Evolutionary conservation across 2,329 filamentous ascomycete species (phyloP).

Genomic region (Fusarium transvaalense): DNA sequence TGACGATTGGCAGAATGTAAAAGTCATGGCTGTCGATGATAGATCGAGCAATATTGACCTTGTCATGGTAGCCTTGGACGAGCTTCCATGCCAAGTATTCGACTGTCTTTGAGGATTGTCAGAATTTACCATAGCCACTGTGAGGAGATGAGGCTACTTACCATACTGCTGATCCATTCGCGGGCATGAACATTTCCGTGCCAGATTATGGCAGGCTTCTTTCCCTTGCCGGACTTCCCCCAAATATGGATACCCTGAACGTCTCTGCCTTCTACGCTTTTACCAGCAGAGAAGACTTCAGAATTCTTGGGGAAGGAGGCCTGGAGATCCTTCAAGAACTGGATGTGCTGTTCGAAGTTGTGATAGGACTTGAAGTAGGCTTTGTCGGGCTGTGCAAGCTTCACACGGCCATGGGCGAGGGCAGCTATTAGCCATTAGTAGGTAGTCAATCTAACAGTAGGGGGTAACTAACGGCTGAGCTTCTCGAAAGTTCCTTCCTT

Average conservation of each 20-base stretch:
- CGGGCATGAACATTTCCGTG: conserved; percentile 71
- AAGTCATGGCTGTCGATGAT: conserved; percentile 73
- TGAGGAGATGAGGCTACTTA: conserved; percentile 18
- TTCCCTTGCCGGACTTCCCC: conserved; percentile 59
- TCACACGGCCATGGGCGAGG: not conserved
- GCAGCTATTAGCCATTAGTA: not conserved
- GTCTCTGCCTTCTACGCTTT: conserved; percentile 59
- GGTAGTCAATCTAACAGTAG: fast-evolving
- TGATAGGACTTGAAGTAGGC: conserved; percentile 68
- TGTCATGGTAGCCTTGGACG: conserved; percentile 39
- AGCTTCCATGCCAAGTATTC: conserved; percentile 43
- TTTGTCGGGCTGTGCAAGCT: conserved; percentile 17
- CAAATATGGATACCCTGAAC: conserved; percentile 73
- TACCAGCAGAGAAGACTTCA: conserved; percentile 63
- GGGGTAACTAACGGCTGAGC: fast-evolving
- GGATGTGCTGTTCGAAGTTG: conserved; percentile 62
- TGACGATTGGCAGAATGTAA: conserved; percentile 73
- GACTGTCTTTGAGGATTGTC: conserved; percentile 21
- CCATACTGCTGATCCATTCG: conserved; percentile 71
- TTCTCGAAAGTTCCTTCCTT: conserved; percentile 38
- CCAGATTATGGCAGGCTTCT: conserved; percentile 66
- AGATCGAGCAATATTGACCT: conserved; percentile 15
- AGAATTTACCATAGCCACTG: fast-evolving
- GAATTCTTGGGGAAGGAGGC: conserved; percentile 58
- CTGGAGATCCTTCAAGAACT: conserved; percentile 62